Evolutionary conservation across 2,329 filamentous ascomycete species (phyloP), one percentile per base, ranked within the genome.

Genomic region (Calonectria montana): DNA sequence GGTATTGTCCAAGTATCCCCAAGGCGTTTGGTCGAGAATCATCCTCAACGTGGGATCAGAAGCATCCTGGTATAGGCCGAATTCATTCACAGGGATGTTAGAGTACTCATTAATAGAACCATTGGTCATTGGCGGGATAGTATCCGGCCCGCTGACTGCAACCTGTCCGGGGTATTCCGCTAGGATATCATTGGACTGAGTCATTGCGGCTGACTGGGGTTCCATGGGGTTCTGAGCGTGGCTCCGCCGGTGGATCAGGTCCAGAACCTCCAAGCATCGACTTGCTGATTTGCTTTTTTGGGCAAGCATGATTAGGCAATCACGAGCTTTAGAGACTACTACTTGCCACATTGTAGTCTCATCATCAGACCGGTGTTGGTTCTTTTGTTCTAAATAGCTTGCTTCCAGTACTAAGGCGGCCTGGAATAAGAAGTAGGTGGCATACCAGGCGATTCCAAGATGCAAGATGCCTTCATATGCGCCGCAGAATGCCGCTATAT

Each of bases 401-500:
- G 71, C 71, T 59, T 82, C 80, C 1, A 84, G 82, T 3, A 87
- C 84, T 3, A 87, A 77, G 0, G 82, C 81, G 0, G 84, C 85
- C 65, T 87, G 85, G 67, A 87, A 87, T 2, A 86, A 75, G 67
- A 86, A 86, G 73, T 85, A 87, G 13, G 84, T 83, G 1, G 81
- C 82, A 71, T 87, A 87, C 85, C 85, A 86, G 2, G 80, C 80
- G 5, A 83, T 74, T 41, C 85, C 80, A 18, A 81, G 78, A 21
- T 82, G 82, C 7, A 83, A 74, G 9, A 68, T 67, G 4, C 70
- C 71, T 12, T 76, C 75, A 21, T 78, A 74, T 0, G 75, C 65
- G 6, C 73, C 75, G 79, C 84, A 85, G 67, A 84, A 86, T 1
- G 70, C 71, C 10, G 81, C 79, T 25, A 86, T 84, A 3, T 81